Percentiles rank a stretch among this genome's conserved stretches.
These are phyloP conservation scores for Salvia sclarea DNA, from an alignment of 305 asterid species.

Conservation along the genomic window DNA sequence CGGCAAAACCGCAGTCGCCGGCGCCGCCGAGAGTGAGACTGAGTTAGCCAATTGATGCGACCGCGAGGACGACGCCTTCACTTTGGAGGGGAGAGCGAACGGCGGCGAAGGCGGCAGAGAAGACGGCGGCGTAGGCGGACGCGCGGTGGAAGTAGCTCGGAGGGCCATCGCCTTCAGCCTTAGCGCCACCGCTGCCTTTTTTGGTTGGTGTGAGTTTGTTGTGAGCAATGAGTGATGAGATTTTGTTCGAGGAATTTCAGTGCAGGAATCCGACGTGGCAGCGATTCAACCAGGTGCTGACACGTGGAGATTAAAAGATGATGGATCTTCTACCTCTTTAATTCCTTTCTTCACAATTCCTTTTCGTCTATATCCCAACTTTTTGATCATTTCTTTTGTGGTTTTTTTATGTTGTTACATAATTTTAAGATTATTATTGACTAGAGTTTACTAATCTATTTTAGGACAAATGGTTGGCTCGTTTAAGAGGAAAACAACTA, in stretches of 20 bases:
- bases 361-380: too few species aligned
- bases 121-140: constrained; percentile 44
- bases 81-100: constrained; percentile 32
- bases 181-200: constrained; percentile 30
- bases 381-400: too few species aligned
- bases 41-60: constrained; percentile 36
- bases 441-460: too few species aligned
- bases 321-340: neutral
- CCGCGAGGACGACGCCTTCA: constrained; percentile 33
- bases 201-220: constrained; percentile 36
- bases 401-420: too few species aligned
- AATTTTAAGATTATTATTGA: too few species aligned
- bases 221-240: constrained; percentile 13
- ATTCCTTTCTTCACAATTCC: neutral
- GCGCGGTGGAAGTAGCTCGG: constrained; percentile 75
- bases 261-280: constrained; percentile 26
- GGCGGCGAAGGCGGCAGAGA: constrained; percentile 30
- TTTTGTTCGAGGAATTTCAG: neutral
- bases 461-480: too few species aligned
- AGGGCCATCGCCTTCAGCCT: constrained; percentile 63
- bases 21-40: constrained; percentile 38
- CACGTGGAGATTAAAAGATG: constrained; percentile 37
- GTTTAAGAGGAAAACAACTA: too few species aligned
- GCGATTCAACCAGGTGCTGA: constrained; percentile 13
- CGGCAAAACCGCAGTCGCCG: constrained; percentile 59